Evolutionary conservation across 2,329 filamentous ascomycete species (phyloP).

Genomic region (Ceratocystis ficicola): DNA sequence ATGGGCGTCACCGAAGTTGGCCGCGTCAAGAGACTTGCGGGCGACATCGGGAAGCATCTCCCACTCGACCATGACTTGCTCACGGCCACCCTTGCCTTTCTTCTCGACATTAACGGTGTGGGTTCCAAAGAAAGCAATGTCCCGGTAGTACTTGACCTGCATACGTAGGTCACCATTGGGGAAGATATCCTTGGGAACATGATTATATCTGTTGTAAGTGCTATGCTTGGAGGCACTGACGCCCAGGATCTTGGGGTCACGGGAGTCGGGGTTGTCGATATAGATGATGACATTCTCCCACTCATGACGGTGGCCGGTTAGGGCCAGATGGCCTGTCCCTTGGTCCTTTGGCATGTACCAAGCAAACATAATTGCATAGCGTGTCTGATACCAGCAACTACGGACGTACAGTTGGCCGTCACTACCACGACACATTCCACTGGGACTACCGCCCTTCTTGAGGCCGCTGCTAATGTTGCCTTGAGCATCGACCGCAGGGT

Average conservation of each 20-base stretch:
- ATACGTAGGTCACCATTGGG: constrained; percentile 23
- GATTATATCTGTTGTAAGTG: constrained; percentile 27
- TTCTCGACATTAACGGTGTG: constrained; percentile 31
- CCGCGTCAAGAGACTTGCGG: constrained; percentile 29
- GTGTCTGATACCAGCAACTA: constrained; percentile 26
- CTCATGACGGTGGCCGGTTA: constrained; percentile 32
- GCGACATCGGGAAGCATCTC: constrained; percentile 31
- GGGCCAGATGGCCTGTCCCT: constrained; percentile 26
- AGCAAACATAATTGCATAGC: constrained; percentile 33
- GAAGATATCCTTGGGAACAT: constrained; percentile 8
- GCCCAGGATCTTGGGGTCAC: constrained; percentile 29
- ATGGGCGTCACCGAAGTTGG: constrained; percentile 34
- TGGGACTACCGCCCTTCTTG: constrained; percentile 27
- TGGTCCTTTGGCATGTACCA: constrained; percentile 39
- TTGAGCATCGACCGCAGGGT: constrained; percentile 45
- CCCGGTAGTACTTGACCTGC: constrained; percentile 30
- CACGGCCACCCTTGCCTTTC: constrained; percentile 28
- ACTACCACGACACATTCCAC: constrained; percentile 29
- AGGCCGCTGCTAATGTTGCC: constrained; percentile 41
- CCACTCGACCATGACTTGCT: constrained; percentile 35
- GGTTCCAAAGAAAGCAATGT: constrained; percentile 26
- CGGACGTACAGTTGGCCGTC: constrained; percentile 33
- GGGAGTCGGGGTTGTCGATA: constrained; percentile 26
- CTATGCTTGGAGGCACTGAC: constrained; percentile 32
- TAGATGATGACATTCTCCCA: constrained; percentile 32